phyloP scores from a whole-genome alignment of 768 basidiomycete genomes.

The Chalciporus sphaerocephalus region DNA sequence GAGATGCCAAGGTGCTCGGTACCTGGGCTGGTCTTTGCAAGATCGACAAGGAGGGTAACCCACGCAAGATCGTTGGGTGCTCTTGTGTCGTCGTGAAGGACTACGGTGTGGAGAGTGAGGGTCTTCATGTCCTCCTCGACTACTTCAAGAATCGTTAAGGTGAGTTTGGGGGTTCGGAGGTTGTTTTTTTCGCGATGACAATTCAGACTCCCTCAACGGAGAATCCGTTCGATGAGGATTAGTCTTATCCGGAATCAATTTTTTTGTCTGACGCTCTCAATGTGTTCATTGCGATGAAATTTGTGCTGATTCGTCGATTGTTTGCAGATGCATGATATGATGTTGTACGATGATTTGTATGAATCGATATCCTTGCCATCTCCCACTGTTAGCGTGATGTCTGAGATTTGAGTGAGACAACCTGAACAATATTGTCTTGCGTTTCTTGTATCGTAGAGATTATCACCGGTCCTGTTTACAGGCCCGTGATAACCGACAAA shows the following conservation, averaged over 20 bases:
- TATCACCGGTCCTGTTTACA: too few relatives aligned
- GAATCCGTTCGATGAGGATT: conserved; percentile 60
- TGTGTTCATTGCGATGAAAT: not conserved
- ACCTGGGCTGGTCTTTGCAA: conserved; percentile 99
- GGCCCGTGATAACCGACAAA: not conserved
- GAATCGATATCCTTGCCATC: conserved; percentile 5
- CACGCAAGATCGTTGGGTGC: conserved; percentile 92
- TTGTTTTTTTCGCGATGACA: conserved; percentile 55
- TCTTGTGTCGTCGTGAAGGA: conserved; percentile 97
- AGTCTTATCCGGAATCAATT: conserved; percentile 28
- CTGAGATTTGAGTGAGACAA: conserved; percentile 1
- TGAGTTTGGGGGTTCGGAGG: conserved; percentile 22
- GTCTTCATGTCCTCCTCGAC: conserved; percentile 87
- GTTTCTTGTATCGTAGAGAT: too few relatives aligned
- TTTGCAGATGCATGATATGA: conserved; percentile 5
- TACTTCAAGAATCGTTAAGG: conserved; percentile 95
- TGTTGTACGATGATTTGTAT: conserved; percentile 14
- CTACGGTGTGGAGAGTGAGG: conserved; percentile 93
- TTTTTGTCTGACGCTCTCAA: conserved; percentile 54
- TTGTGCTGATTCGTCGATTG: conserved; percentile 10
- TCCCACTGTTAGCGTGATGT: not conserved
- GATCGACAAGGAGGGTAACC: conserved; percentile 98
- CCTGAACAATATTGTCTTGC: not conserved
- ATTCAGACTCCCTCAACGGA: conserved; percentile 93
- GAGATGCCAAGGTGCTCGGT: conserved; percentile 95